Conservation (phyloP, 345 rosid genomes). For the Corymbia maculata region DNA sequence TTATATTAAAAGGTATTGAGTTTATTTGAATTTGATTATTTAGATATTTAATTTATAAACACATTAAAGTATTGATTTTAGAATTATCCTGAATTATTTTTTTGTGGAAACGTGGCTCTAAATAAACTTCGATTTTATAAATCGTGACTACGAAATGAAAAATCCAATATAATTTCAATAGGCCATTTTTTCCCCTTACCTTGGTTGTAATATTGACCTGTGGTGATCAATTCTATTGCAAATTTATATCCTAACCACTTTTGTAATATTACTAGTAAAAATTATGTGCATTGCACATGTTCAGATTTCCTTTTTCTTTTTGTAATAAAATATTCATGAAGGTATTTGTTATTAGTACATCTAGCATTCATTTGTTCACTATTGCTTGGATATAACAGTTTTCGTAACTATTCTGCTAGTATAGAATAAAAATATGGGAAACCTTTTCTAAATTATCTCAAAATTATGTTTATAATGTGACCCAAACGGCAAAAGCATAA, state of each 20-base stretch:
- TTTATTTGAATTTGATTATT: not conserved
- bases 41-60: not conserved
- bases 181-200: too few relatives aligned
- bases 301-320: too few relatives aligned
- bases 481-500: not conserved
- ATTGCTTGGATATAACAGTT: not conserved
- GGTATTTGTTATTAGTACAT: too few relatives aligned
- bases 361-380: not conserved
- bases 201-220: accelerated
- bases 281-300: too few relatives aligned
- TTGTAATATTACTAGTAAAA: too few relatives aligned
- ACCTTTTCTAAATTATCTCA: too few relatives aligned
- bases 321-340: too few relatives aligned
- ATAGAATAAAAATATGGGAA: not conserved
- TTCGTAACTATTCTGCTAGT: too few relatives aligned
- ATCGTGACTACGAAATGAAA: accelerated
- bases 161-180: not conserved
- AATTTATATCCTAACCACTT: accelerated
- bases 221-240: accelerated
- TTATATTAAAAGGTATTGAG: not conserved
- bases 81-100: not conserved
- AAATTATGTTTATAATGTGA: not conserved
- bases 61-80: not conserved
- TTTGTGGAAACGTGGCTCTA: not conserved
- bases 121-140: not conserved